These are phyloP conservation scores for Geotrichum histeridarum DNA, from an alignment of 1,139 yeast species.

Conservation along the genomic window DNA sequence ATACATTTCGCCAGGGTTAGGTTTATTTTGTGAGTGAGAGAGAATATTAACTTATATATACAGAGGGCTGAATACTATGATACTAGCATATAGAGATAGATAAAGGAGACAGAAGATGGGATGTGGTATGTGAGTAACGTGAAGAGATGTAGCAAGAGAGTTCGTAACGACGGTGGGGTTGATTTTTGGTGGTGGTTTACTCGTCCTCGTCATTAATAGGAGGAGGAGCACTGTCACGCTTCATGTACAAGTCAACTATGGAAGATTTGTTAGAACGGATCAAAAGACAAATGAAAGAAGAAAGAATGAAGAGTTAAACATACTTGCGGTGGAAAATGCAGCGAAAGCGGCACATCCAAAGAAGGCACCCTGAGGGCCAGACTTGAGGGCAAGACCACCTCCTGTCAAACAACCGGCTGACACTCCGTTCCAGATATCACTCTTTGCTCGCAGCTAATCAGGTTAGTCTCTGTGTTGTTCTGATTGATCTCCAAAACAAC, in stretches of 20 bases:
- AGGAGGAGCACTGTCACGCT: conserved; percentile 80
- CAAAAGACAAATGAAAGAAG: not conserved
- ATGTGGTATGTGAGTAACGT: too few relatives aligned
- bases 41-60: too few relatives aligned
- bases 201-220: conserved; percentile 88
- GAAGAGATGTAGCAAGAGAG: too few relatives aligned
- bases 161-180: too few relatives aligned
- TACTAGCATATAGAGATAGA: too few relatives aligned
- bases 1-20: not conserved
- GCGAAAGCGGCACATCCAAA: conserved; percentile 98
- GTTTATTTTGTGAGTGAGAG: not conserved
- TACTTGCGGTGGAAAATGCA: conserved; percentile 81
- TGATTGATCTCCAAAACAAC: conserved; percentile 20
- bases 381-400: conserved; percentile 77
- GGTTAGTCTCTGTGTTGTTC: not conserved
- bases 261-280: not conserved
- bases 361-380: conserved; percentile 90
- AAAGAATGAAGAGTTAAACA: conserved; percentile 12
- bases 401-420: conserved; percentile 95
- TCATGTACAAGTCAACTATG: conserved; percentile 70
- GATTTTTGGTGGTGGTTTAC: conserved; percentile 30
- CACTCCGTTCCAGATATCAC: conserved; percentile 87
- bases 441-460: conserved; percentile 65
- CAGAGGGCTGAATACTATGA: too few relatives aligned
- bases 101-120: too few relatives aligned